Evolutionary conservation across 2,329 filamentous ascomycete species (phyloP).

Genomic region (Ophiosphaerella herpotricha): DNA sequence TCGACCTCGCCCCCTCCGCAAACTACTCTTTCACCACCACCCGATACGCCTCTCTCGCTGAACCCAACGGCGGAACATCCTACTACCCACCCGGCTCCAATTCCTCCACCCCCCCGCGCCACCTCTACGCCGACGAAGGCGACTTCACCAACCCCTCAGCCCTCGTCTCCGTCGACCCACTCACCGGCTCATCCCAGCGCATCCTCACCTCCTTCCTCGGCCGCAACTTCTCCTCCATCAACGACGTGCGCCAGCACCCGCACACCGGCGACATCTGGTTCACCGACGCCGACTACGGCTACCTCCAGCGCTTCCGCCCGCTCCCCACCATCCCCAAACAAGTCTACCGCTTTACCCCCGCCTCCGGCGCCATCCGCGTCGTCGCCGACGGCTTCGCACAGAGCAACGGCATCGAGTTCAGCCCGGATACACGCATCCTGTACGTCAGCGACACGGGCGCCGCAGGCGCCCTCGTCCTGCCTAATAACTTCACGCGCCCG

Average conservation of each 20-base stretch:
- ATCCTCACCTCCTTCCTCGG: slow-evolving; percentile 56
- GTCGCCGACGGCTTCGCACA: slow-evolving; percentile 50
- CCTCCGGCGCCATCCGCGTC: slow-evolving; percentile 47
- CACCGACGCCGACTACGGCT: slow-evolving; percentile 51
- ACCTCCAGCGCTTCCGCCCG: slow-evolving; percentile 38
- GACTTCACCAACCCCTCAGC: slow-evolving; percentile 48
- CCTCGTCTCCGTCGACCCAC: slow-evolving; percentile 52
- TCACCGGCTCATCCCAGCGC: slow-evolving; percentile 48
- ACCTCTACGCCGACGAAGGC: slow-evolving; percentile 44
- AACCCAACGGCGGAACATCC: slow-evolving; percentile 44
- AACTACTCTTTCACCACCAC: slow-evolving; percentile 45
- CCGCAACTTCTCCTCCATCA: slow-evolving; percentile 51
- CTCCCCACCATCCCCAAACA: slow-evolving; percentile 37
- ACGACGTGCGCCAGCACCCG: slow-evolving; percentile 51
- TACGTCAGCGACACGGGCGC: slow-evolving; percentile 57
- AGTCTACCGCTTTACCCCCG: slow-evolving; percentile 51
- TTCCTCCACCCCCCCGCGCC: slow-evolving; percentile 26
- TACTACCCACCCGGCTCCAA: slow-evolving; percentile 40
- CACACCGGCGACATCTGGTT: slow-evolving; percentile 55
- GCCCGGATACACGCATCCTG: slow-evolving; percentile 49
- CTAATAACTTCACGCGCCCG: slow-evolving; percentile 45
- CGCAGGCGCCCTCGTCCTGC: slow-evolving; percentile 17
- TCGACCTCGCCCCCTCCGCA: slow-evolving; percentile 44
- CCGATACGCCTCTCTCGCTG: slow-evolving; percentile 45
- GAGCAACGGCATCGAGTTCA: slow-evolving; percentile 53